A percentile compares a stretch with the other conserved stretches of the same genome.
These are phyloP conservation scores for Aleurites moluccanus DNA, from an alignment of 441 rosid genomes.

Conservation along the genomic window DNA sequence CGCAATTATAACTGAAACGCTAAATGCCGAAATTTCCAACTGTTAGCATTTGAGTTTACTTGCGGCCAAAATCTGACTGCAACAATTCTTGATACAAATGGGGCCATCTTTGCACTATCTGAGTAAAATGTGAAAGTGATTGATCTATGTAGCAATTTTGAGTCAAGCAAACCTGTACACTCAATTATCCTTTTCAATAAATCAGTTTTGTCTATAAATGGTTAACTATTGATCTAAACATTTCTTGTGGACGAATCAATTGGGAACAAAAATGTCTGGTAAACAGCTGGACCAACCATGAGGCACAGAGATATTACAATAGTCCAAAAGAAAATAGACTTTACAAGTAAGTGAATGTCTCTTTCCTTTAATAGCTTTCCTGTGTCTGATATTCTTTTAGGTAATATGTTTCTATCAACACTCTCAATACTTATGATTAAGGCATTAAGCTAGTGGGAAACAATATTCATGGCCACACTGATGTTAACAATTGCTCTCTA, in stretches of 20 bases:
- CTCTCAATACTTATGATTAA: neutral
- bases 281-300: conserved; percentile 9
- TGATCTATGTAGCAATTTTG: neutral
- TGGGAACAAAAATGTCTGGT: conserved; percentile 4
- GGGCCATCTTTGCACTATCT: neutral
- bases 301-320: neutral
- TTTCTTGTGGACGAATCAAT: neutral
- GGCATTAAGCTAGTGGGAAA: neutral
- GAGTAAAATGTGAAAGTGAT: conserved; percentile 2
- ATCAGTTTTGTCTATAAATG: neutral
- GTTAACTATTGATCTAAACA: neutral
- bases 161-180: conserved; percentile 4
- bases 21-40: neutral
- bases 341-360: neutral
- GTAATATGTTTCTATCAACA: conserved; percentile 3
- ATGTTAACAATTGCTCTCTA: conserved; percentile 8
- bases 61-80: no score
- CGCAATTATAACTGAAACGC: no score
- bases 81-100: neutral
- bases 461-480: neutral
- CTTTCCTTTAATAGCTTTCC: conserved; percentile 5
- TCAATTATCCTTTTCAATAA: neutral
- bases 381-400: conserved; percentile 19
- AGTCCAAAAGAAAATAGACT: conserved; percentile 9
- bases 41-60: no score